Conservation (phyloP, 1,284 basidiomycete genomes). For the Austroboletus niveus region DNA sequence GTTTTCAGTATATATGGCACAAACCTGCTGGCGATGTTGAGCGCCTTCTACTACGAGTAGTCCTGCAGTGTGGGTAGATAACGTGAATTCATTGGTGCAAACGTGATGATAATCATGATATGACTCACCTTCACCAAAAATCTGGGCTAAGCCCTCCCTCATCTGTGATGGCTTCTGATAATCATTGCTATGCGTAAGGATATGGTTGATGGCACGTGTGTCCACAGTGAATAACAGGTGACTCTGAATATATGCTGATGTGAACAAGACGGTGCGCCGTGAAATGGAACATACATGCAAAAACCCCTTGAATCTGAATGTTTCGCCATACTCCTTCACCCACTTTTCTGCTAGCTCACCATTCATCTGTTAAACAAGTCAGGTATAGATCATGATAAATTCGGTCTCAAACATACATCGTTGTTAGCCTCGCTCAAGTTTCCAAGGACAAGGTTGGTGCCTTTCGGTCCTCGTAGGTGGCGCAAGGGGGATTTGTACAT, state of each 20-base stretch:
- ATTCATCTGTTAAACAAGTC: constrained; percentile 1
- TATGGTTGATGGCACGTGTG: constrained; percentile 35
- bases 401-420: constrained; percentile 2
- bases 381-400: not conserved
- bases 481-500: not conserved
- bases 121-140: constrained; percentile 32
- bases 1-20: not conserved
- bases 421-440: constrained; percentile 1
- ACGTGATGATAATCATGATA: not conserved
- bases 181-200: constrained; percentile 35
- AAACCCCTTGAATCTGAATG: constrained; percentile 44
- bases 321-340: constrained; percentile 51
- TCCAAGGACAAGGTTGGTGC: not conserved
- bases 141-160: constrained; percentile 17
- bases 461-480: not conserved
- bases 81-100: not conserved
- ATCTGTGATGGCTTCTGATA: constrained; percentile 34
- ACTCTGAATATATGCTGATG: constrained; percentile 7
- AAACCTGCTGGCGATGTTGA: constrained; percentile 27
- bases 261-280: not conserved
- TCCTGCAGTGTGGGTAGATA: constrained; percentile 3
- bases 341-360: constrained; percentile 32
- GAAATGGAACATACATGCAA: not conserved
- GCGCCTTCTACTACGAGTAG: constrained; percentile 19
- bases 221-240: constrained; percentile 33